phyloP scores from a whole-genome alignment of 192 early-diverging fungal genomes.

The Chytriomyces sp. region DNA sequence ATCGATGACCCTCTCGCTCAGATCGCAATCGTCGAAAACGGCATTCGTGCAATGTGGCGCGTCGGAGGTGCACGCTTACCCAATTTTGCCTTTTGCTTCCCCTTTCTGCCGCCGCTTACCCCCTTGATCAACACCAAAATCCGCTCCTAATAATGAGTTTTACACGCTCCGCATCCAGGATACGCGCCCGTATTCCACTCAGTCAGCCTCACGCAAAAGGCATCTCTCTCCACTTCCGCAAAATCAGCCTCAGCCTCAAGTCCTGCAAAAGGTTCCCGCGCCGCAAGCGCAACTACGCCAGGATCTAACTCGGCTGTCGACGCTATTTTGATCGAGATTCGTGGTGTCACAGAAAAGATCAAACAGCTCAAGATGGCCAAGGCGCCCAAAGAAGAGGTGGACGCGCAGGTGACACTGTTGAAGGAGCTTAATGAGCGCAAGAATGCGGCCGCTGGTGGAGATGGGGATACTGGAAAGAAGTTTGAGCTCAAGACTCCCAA shows the following conservation, averaged over 20 bases:
- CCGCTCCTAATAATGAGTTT: neutral
- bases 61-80: neutral
- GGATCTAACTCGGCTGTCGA: neutral
- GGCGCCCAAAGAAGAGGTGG: slow-evolving; percentile 59
- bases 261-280: neutral
- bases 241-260: neutral
- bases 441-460: slow-evolving; percentile 43
- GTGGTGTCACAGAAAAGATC: slow-evolving; percentile 21
- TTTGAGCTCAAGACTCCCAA: slow-evolving; percentile 80
- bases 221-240: neutral
- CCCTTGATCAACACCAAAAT: neutral
- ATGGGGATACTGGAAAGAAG: slow-evolving; percentile 31
- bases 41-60: neutral
- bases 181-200: neutral
- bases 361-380: slow-evolving; percentile 59
- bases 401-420: slow-evolving; percentile 60
- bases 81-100: neutral
- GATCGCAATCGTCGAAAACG: neutral
- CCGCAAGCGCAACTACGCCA: neutral
- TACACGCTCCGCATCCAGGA: too few species aligned
- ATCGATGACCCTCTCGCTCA: neutral
- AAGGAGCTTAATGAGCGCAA: slow-evolving; percentile 66
- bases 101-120: too few species aligned
- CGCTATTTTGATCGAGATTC: neutral
- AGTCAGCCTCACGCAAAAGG: neutral